Evolutionary conservation across 1,139 yeast genomes (phyloP).

Genomic region (Geotrichum cucujoidarum): DNA sequence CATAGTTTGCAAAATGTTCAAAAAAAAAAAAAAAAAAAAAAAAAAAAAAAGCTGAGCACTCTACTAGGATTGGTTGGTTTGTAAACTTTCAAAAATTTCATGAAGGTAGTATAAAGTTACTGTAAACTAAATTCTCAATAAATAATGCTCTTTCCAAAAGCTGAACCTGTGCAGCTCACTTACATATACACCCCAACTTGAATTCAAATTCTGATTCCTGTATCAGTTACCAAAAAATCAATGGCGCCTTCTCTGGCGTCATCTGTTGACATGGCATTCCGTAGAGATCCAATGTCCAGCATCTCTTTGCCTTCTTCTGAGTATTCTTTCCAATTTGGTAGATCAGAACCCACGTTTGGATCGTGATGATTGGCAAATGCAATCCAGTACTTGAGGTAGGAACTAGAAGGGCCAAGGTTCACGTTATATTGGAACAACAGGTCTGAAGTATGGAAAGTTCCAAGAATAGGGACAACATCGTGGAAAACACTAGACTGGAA

Average conservation of each 20-base stretch:
- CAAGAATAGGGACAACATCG: slow-evolving; percentile 21
- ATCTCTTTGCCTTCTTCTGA: slow-evolving; percentile 33
- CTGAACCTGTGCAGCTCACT: not conserved
- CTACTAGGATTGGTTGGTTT: too few species aligned
- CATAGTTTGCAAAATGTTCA: too few species aligned
- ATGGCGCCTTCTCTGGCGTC: slow-evolving; percentile 4
- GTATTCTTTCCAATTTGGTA: slow-evolving; percentile 31
- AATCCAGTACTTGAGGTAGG: slow-evolving; percentile 23
- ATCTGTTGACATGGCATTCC: not conserved
- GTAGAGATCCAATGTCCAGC: not conserved
- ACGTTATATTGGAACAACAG: slow-evolving; percentile 14
- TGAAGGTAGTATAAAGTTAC: not conserved
- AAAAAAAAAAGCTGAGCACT: too few species aligned
- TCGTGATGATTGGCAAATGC: slow-evolving; percentile 24
- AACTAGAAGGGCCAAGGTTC: slow-evolving; percentile 11
- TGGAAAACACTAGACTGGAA: slow-evolving; percentile 18
- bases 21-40: too few species aligned
- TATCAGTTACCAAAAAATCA: not conserved
- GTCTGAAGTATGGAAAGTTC: slow-evolving; percentile 24
- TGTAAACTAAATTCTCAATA: not conserved
- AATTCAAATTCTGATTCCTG: too few species aligned
- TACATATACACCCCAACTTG: not conserved
- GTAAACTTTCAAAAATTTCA: too few species aligned
- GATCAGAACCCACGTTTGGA: slow-evolving; percentile 19
- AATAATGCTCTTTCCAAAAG: not conserved